Percentiles rank a stretch among this genome's conserved stretches.
These are phyloP conservation scores for Penicillium odoratum DNA, from an alignment of 495 filamentous ascomycete genomes.

Conservation along the genomic window DNA sequence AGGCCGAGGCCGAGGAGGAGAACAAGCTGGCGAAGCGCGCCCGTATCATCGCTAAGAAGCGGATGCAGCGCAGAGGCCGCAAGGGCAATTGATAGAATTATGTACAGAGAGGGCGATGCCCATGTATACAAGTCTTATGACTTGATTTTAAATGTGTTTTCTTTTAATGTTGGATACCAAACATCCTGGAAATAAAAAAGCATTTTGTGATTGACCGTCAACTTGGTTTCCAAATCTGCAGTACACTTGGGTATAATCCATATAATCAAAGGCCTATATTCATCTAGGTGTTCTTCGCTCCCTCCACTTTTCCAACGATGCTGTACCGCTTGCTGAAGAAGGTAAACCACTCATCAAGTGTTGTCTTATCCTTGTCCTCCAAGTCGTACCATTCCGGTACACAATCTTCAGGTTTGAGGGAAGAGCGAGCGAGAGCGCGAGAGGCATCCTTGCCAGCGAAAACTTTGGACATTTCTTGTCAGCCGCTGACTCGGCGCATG, in stretches of 20 bases:
- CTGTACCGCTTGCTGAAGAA: constrained; percentile 98
- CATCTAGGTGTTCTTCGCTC: constrained; percentile 38
- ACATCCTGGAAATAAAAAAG: constrained; percentile 7
- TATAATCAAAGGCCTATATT: not conserved
- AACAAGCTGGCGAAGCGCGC: constrained; percentile 61
- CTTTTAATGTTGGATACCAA: constrained; percentile 10
- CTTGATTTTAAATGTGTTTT: constrained; percentile 3
- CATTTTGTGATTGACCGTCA: constrained; percentile 13
- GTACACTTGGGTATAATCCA: not conserved
- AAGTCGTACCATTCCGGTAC: constrained; percentile 82
- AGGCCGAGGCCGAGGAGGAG: constrained; percentile 38
- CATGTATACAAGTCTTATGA: constrained; percentile 1
- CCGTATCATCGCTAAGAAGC: constrained; percentile 68
- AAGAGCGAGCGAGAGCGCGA: constrained; percentile 80
- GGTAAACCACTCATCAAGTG: constrained; percentile 86
- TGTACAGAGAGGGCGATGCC: constrained; percentile 19
- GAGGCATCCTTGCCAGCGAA: constrained; percentile 96
- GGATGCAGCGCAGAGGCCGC: constrained; percentile 55
- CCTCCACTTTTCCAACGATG: constrained; percentile 76
- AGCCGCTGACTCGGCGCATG: not conserved
- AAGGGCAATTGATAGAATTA: constrained; percentile 35
- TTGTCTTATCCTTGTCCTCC: constrained; percentile 79
- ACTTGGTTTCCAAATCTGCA: not conserved
- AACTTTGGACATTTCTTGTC: constrained; percentile 52
- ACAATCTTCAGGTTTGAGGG: constrained; percentile 83